These are phyloP conservation scores for Solanum paucissectum DNA, from an alignment of 257 asterid species.

Conservation along the genomic window DNA sequence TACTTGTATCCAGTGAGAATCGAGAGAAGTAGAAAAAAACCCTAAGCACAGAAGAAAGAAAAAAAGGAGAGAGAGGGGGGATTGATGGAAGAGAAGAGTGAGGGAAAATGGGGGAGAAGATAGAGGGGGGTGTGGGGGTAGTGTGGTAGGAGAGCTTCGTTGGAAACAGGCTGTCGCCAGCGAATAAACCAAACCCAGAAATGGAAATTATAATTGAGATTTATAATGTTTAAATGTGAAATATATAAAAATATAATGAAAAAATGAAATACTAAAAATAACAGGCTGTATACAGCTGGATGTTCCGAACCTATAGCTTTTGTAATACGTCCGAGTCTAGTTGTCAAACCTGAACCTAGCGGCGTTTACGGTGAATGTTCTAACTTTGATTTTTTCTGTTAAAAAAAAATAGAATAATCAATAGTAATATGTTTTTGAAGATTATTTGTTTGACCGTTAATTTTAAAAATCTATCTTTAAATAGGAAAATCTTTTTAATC, in stretches of 20 bases:
- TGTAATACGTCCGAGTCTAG: conserved; percentile 12
- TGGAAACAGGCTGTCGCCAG: conserved; percentile 93
- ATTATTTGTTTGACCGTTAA: background rate
- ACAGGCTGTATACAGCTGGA: conserved; percentile 53
- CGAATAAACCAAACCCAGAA: conserved; percentile 37
- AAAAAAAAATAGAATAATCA: too few relatives aligned
- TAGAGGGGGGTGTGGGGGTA: background rate
- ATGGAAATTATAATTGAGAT: background rate
- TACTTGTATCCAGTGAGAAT: conserved; percentile 3
- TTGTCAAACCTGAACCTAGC: conserved; percentile 19
- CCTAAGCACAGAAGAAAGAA: conserved; percentile 19
- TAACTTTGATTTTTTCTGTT: background rate
- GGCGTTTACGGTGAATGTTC: conserved; percentile 26
- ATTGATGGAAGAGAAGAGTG: conserved; percentile 12
- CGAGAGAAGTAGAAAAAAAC: background rate
- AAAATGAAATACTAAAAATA: background rate
- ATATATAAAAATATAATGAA: background rate
- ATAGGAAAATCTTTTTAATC: too few relatives aligned
- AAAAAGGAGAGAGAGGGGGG: conserved; percentile 1
- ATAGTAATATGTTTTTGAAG: background rate
- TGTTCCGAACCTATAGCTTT: conserved; percentile 4
- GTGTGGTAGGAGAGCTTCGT: conserved; percentile 36
- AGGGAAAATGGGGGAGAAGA: conserved; percentile 14
- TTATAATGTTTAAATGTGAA: background rate
- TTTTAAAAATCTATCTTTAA: too few relatives aligned